phyloP scores from a whole-genome alignment of 2,329 filamentous ascomycete genomes.

The Coniochaeta sp. region DNA sequence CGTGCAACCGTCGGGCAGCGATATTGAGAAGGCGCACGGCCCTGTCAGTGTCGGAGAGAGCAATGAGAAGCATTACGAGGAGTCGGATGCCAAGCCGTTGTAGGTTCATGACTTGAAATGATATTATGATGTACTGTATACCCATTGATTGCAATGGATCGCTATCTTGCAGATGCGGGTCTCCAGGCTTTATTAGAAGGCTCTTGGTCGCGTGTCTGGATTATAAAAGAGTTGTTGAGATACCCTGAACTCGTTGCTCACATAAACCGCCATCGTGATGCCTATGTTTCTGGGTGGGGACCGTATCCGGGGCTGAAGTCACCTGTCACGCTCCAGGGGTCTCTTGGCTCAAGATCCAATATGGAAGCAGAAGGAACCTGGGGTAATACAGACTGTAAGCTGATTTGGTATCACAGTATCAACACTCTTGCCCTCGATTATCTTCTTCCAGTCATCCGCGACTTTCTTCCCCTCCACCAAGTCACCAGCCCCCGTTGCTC shows the following conservation, averaged over 20 bases:
- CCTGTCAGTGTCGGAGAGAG: background rate
- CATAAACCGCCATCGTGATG: background rate
- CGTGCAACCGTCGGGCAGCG: constrained; percentile 9
- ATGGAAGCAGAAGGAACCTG: background rate
- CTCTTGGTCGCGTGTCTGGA: background rate
- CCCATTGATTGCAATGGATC: background rate
- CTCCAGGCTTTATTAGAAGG: background rate
- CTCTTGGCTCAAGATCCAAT: background rate
- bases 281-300: too few species aligned
- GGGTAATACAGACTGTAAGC: background rate
- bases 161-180: background rate
- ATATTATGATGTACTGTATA: background rate
- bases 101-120: background rate
- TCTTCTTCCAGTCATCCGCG: background rate
- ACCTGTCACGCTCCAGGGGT: too few species aligned
- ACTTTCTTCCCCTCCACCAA: background rate
- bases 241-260: background rate
- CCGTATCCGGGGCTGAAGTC: too few species aligned
- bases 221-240: background rate
- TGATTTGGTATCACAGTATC: background rate
- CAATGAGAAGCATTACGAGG: background rate
- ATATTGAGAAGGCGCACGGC: constrained; percentile 9
- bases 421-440: background rate
- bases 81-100: background rate
- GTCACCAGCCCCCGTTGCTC: background rate